Conservation (phyloP, 1,284 basidiomycete species). For the Afroboletus lepidellus region DNA sequence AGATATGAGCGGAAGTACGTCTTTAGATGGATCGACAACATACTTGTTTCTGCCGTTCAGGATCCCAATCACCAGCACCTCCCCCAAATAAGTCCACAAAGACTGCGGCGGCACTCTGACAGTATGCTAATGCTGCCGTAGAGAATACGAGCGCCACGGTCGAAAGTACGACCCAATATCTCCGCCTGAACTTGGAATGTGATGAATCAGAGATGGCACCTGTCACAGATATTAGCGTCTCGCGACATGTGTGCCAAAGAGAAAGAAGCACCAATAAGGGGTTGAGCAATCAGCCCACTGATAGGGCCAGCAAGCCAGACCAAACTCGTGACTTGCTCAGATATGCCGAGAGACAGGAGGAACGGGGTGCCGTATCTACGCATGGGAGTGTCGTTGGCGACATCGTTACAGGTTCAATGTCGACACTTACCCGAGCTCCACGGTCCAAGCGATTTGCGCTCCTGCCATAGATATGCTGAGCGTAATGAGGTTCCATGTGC, state of each 20-base stretch:
- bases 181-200: slow-evolving; percentile 80
- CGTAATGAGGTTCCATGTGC: slow-evolving; percentile 74
- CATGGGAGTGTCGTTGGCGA: slow-evolving; percentile 9
- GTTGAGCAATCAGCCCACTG: slow-evolving; percentile 91
- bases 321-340: slow-evolving; percentile 87
- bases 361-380: slow-evolving; percentile 92
- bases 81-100: slow-evolving; percentile 78
- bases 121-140: slow-evolving; percentile 83
- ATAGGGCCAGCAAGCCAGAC: slow-evolving; percentile 98
- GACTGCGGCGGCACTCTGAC: slow-evolving; percentile 68
- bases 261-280: slow-evolving; percentile 74
- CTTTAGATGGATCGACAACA: slow-evolving; percentile 17
- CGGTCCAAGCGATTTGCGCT: slow-evolving; percentile 90
- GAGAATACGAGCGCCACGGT: slow-evolving; percentile 73
- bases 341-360: slow-evolving; percentile 83
- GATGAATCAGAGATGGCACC: slow-evolving; percentile 94
- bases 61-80: slow-evolving; percentile 90
- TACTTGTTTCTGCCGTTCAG: slow-evolving; percentile 62
- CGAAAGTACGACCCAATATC: slow-evolving; percentile 87
- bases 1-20: not conserved
- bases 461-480: slow-evolving; percentile 85
- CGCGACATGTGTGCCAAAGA: slow-evolving; percentile 14
- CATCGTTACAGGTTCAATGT: slow-evolving; percentile 20
- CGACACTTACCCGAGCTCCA: slow-evolving; percentile 76
- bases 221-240: slow-evolving; percentile 35